A percentile compares a stretch with the other conserved stretches of the same genome.
Conservation (phyloP, 2,329 filamentous ascomycete genomes). For the Zasmidium angulare region DNA sequence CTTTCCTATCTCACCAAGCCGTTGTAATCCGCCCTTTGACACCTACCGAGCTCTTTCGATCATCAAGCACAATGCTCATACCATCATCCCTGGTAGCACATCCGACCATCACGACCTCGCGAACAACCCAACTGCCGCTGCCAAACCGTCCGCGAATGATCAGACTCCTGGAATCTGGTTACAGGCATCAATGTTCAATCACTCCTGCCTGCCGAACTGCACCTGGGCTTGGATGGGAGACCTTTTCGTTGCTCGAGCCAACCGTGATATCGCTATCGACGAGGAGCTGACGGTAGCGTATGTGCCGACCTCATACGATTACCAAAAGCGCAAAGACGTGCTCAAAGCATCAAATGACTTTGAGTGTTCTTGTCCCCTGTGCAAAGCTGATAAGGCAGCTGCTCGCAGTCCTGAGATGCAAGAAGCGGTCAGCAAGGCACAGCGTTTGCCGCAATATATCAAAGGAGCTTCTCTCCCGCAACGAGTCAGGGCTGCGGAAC, state of each 20-base stretch:
- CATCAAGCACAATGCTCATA: conserved; percentile 12
- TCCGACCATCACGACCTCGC: conserved; percentile 13
- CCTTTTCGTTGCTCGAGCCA: conserved; percentile 52
- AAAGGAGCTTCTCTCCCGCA: background rate
- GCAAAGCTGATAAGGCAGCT: background rate
- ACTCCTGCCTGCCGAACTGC: conserved; percentile 53
- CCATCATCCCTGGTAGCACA: conserved; percentile 10
- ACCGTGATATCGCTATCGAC: conserved; percentile 41
- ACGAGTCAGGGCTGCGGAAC: background rate
- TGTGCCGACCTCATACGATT: conserved; percentile 9
- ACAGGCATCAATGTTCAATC: conserved; percentile 53
- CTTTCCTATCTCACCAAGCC: background rate
- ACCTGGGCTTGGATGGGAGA: conserved; percentile 55
- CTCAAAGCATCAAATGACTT: conserved; percentile 9
- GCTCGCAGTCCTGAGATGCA: background rate
- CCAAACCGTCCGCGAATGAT: background rate
- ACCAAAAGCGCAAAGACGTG: conserved; percentile 2
- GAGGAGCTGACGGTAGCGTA: conserved; percentile 44
- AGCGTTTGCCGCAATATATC: background rate
- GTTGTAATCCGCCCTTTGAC: background rate
- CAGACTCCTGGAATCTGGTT: conserved; percentile 48
- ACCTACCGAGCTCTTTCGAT: conserved; percentile 12
- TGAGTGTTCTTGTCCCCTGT: conserved; percentile 4
- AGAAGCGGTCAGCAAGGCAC: background rate
- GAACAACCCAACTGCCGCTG: background rate